These are phyloP conservation scores for Picea abies DNA, from an alignment of 83 land plant species.

Conservation along the genomic window DNA sequence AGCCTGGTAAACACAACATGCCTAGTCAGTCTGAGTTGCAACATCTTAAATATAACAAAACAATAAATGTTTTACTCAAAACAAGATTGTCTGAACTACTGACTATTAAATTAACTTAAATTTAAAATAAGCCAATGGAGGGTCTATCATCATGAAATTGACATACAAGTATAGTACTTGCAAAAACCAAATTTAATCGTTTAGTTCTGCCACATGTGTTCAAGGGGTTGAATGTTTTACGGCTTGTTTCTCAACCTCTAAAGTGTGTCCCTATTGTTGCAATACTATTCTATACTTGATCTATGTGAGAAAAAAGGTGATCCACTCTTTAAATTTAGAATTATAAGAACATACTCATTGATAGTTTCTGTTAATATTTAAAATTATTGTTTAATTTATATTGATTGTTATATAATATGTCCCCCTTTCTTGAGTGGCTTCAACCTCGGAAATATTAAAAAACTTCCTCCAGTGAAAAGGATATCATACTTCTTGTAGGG, in stretches of 20 bases:
- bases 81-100: neutral
- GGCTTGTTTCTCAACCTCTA: neutral
- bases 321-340: too few relatives aligned
- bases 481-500: too few relatives aligned
- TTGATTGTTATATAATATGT: too few relatives aligned
- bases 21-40: neutral
- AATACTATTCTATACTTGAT: too few relatives aligned
- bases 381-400: too few relatives aligned
- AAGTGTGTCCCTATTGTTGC: neutral
- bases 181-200: too few relatives aligned
- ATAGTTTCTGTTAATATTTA: too few relatives aligned
- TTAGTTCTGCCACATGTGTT: neutral
- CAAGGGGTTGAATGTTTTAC: neutral
- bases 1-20: neutral
- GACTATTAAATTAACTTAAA: neutral
- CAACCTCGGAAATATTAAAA: too few relatives aligned
- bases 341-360: too few relatives aligned
- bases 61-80: neutral
- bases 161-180: neutral
- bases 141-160: neutral
- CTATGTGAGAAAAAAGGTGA: too few relatives aligned
- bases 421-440: too few relatives aligned
- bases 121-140: neutral
- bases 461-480: too few relatives aligned
- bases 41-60: neutral